These are phyloP conservation scores for Mucor plumbeus DNA, from an alignment of 371 early-diverging fungal species.

Conservation along the genomic window DNA sequence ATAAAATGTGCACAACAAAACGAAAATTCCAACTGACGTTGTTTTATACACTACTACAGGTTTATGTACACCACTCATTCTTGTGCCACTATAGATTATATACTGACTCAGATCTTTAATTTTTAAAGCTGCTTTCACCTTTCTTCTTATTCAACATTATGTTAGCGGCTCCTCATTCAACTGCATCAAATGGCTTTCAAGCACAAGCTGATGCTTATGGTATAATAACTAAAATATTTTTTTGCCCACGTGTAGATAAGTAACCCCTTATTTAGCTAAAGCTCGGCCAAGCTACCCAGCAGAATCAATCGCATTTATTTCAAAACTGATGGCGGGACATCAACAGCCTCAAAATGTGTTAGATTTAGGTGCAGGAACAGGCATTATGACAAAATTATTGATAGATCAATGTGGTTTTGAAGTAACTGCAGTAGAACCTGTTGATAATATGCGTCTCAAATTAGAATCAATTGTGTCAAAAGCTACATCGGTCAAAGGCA, in stretches of 20 bases:
- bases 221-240: slow-evolving; percentile 11
- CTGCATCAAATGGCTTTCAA: slow-evolving; percentile 40
- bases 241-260: background rate
- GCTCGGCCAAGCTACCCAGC: slow-evolving; percentile 47
- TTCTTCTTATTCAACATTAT: background rate
- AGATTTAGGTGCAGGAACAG: slow-evolving; percentile 56
- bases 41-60: background rate
- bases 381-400: slow-evolving; percentile 47
- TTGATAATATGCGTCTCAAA: slow-evolving; percentile 48
- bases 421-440: slow-evolving; percentile 57
- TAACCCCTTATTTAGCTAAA: slow-evolving; percentile 24
- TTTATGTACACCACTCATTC: background rate
- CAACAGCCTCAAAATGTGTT: slow-evolving; percentile 25
- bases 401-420: slow-evolving; percentile 23
- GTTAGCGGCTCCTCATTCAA: slow-evolving; percentile 22
- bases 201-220: slow-evolving; percentile 40
- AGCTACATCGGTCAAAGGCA: slow-evolving; percentile 42
- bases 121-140: background rate
- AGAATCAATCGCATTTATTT: slow-evolving; percentile 28
- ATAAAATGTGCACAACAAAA: background rate
- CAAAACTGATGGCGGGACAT: slow-evolving; percentile 1
- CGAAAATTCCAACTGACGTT: slow-evolving; percentile 10
- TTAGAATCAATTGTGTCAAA: slow-evolving; percentile 30
- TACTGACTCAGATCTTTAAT: slow-evolving; percentile 1
- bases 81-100: background rate